phyloP scores from a whole-genome alignment of 116 monocot species.

The Papilionanthe hybrid region DNA sequence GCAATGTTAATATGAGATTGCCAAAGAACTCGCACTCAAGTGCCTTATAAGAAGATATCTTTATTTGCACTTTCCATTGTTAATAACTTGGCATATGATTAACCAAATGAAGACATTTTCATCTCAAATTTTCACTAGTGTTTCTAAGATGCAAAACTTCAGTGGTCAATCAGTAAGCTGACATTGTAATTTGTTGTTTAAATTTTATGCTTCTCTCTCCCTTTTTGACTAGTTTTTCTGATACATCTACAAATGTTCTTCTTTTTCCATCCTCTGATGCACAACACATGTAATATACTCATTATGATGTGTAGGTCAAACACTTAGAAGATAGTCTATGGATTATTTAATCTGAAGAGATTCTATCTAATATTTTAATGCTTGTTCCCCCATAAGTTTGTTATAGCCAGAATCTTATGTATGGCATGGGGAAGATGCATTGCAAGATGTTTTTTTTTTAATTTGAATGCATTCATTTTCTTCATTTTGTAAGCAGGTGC shows the following conservation, averaged over 20 bases:
- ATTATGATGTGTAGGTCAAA: background rate
- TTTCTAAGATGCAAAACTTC: background rate
- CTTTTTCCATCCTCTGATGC: background rate
- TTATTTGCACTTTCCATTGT: background rate
- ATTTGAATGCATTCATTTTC: too few relatives aligned
- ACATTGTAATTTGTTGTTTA: background rate
- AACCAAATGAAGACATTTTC: too few relatives aligned
- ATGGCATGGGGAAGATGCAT: too few relatives aligned
- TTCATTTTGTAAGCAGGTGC: too few relatives aligned
- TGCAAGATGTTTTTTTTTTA: too few relatives aligned
- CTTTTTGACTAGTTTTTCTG: background rate
- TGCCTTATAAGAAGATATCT: background rate
- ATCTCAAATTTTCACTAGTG: background rate
- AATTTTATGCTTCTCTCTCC: background rate
- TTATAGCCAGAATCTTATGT: too few relatives aligned
- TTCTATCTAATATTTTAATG: background rate
- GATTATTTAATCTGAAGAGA: background rate
- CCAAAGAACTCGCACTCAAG: background rate
- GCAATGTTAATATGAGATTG: background rate
- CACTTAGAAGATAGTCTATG: background rate
- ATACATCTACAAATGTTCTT: background rate
- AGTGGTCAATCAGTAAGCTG: background rate
- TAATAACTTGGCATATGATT: background rate
- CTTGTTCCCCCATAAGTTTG: background rate
- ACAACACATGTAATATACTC: background rate